Conservation (phyloP, 2,329 filamentous ascomycete genomes). For the Hypoxylon sp. region DNA sequence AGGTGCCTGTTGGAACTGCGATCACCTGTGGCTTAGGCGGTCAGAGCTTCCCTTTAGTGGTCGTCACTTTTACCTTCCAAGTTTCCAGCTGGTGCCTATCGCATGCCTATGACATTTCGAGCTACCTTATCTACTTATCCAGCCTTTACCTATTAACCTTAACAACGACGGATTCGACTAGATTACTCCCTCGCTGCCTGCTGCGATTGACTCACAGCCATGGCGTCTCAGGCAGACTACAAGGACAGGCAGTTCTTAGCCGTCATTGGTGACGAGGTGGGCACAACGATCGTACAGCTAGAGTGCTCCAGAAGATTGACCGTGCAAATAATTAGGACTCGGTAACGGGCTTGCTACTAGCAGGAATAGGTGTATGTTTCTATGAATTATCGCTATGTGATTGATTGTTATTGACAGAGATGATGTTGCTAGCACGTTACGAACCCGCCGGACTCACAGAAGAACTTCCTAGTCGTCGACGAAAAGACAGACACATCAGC, state of each 20-base stretch:
- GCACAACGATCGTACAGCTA: conserved; percentile 40
- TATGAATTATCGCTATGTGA: background rate
- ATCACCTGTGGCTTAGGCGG: conserved; percentile 21
- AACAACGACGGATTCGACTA: conserved; percentile 16
- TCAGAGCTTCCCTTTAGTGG: conserved; percentile 27
- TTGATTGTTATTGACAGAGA: conserved; percentile 12
- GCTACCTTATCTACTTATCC: conserved; percentile 9
- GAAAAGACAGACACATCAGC: conserved; percentile 88
- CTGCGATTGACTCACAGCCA: conserved; percentile 48
- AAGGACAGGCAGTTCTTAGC: conserved; percentile 96
- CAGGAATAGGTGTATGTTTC: conserved; percentile 84
- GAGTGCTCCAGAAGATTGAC: conserved; percentile 25
- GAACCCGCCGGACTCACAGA: conserved; percentile 86
- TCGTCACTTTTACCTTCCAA: conserved; percentile 20
- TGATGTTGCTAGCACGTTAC: conserved; percentile 82
- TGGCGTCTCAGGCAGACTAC: conserved; percentile 71
- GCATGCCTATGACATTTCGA: conserved; percentile 12
- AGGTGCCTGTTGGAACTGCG: conserved; percentile 19
- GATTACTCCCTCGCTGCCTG: conserved; percentile 13
- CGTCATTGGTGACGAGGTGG: conserved; percentile 96
- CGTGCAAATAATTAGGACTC: conserved; percentile 76
- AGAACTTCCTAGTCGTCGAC: conserved; percentile 98
- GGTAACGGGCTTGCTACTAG: conserved; percentile 93
- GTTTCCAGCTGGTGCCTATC: conserved; percentile 15
- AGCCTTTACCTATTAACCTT: conserved; percentile 4